A percentile compares a stretch with the other conserved stretches of the same genome.
phyloP scores from a whole-genome alignment of 176 grass and related monocot genomes.

The Paspalum notatum region DNA sequence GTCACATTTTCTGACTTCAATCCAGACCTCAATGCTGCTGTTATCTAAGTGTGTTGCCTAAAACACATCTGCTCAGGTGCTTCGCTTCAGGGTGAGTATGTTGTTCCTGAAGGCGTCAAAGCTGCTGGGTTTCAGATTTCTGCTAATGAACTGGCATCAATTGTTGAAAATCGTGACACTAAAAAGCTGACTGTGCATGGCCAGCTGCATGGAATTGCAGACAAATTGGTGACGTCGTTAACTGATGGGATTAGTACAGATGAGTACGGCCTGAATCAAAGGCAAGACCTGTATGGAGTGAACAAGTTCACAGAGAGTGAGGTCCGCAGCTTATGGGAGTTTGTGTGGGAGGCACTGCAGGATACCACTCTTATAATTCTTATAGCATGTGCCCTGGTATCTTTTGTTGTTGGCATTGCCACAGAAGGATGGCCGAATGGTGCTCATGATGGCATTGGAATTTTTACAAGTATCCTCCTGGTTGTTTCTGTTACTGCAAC shows the following conservation, averaged over 20 bases:
- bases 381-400: constrained; percentile 60
- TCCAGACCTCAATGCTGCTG: constrained; percentile 19
- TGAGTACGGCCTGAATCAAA: constrained; percentile 34
- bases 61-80: constrained; percentile 54
- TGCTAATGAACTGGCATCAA: constrained; percentile 56
- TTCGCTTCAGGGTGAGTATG: constrained; percentile 41
- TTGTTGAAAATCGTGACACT: constrained; percentile 53
- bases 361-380: constrained; percentile 68
- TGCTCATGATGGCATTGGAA: constrained; percentile 71
- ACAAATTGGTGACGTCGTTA: constrained; percentile 55
- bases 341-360: constrained; percentile 66
- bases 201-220: constrained; percentile 41
- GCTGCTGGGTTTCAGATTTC: constrained; percentile 64
- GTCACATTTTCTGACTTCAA: constrained; percentile 13
- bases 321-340: constrained; percentile 57
- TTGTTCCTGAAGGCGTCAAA: constrained; percentile 47
- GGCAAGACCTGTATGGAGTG: constrained; percentile 58
- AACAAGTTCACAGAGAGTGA: constrained; percentile 66
- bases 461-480: constrained; percentile 60
- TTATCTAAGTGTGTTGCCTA: constrained; percentile 42
- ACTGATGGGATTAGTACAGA: constrained; percentile 45
- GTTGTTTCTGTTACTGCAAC: constrained; percentile 70
- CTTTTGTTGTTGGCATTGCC: constrained; percentile 55
- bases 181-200: constrained; percentile 48
- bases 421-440: constrained; percentile 63